A percentile compares a stretch with the other conserved stretches of the same genome.
These are phyloP conservation scores for Casaregolazyma suthepensis DNA, from an alignment of 1,139 yeast species.

Conservation along the genomic window DNA sequence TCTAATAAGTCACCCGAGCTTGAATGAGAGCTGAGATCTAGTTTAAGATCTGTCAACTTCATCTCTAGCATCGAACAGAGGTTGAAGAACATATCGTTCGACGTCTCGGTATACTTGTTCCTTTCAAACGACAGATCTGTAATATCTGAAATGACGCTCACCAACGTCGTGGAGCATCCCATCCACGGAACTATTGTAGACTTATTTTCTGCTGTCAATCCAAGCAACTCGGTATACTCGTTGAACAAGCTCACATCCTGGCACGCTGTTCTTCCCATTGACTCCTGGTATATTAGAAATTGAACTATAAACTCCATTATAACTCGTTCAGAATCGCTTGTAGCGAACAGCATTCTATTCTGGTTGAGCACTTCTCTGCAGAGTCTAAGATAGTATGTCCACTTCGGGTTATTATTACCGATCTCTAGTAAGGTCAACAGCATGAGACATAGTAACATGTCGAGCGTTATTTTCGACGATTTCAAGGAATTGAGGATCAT, in stretches of 20 bases:
- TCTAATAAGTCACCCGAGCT: not conserved
- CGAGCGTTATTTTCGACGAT: not conserved
- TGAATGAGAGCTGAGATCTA: not conserved
- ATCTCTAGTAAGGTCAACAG: not conserved
- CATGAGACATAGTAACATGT: not conserved
- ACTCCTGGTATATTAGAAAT: not conserved
- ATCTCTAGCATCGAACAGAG: not conserved
- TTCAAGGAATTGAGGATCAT: not conserved
- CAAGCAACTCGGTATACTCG: not conserved
- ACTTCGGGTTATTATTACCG: not conserved
- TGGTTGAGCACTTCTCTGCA: not conserved
- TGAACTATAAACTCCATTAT: not conserved
- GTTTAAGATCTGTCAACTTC: not conserved
- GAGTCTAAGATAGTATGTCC: not conserved
- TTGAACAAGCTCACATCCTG: not conserved
- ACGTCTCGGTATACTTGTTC: not conserved
- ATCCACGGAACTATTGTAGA: not conserved
- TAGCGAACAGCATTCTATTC: not conserved
- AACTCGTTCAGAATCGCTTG: not conserved
- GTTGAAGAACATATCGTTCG: not conserved
- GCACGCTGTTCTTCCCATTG: not conserved
- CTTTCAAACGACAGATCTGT: not conserved
- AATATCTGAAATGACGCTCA: not conserved
- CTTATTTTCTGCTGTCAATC: not conserved
- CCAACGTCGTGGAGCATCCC: not conserved